Base-by-base conservation (phyloP, 2,329 filamentous ascomycete species). In the Xylariales sp. region DNA sequence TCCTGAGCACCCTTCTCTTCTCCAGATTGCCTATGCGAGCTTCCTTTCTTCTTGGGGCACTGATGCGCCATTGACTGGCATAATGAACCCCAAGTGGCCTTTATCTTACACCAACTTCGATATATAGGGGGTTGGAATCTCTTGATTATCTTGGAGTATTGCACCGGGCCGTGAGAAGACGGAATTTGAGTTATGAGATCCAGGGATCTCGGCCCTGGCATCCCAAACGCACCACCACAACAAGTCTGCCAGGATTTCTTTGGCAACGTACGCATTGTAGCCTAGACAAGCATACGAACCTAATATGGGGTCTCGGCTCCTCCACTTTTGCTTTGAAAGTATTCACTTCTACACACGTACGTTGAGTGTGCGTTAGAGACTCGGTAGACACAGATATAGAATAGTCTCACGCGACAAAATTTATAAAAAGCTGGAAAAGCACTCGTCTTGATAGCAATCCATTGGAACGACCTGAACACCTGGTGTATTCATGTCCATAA, bases 241-340 rank as follows among this genome's bases (percentile, higher is more conserved):
- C 24, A 27, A 27, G 24, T n/a, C 8, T 27, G n/a, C 24, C 24
- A 8, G 7, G 24, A 27, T 27, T 27, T 27, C 24, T n/a, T 27
- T n/a, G 24, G n/a, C 8, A 27, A 8, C 8, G 24, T n/a, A 27
- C 7, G 24, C 24, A 8, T 27, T n/a, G 8, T 8, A 27, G 24
- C 8, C 24, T n/a, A 8, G 24, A 27, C 7, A 8, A n/a, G 24
- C 7, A n/a, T 8, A 8, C 8, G 24, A 27, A 27, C 24, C 24
- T 27, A 27, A 27, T 27, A 27, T 27, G 24, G 24, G 24, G 8
- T 8, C n/a, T 27, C n/a, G 24, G 24, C 11, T 20, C 19, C 35
- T 16, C 20, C 19, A 27, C 9, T 38, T 38, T 38, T 38, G 35
- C 35, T 38, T 38, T 28, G 14, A 18, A 25, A 38, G n/a, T 28